Conservation (phyloP, 495 filamentous ascomycete species). For the Penicilliopsis zonata region DNA sequence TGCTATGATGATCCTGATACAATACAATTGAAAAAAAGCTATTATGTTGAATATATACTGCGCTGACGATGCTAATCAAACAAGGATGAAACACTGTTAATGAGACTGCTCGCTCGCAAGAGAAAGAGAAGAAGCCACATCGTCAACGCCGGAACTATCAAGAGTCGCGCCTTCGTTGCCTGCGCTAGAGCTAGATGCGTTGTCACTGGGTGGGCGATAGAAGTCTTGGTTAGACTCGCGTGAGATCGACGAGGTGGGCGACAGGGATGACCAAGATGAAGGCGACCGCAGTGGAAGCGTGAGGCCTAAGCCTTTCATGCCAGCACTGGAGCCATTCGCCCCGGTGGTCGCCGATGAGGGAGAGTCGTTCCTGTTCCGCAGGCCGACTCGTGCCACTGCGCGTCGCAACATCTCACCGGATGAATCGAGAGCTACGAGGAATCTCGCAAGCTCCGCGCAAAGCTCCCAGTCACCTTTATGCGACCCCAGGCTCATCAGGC, state of each 20-base stretch:
- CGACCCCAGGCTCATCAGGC: conserved; percentile 71
- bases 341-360: conserved; percentile 1
- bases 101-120: not conserved
- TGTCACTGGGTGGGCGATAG: conserved; percentile 5
- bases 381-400: conserved; percentile 59
- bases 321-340: conserved; percentile 15
- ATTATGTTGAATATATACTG: no score
- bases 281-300: conserved; percentile 19
- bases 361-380: conserved; percentile 15
- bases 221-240: not conserved
- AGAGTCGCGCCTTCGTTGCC: conserved; percentile 4
- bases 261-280: conserved; percentile 1
- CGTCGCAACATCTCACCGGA: conserved; percentile 70
- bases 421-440: conserved; percentile 84
- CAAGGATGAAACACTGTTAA: no score
- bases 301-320: conserved; percentile 28
- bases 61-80: no score
- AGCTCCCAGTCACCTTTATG: conserved; percentile 88
- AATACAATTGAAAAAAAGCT: no score
- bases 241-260: conserved; percentile 14
- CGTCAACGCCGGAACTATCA: conserved; percentile 7
- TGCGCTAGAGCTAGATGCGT: conserved; percentile 3
- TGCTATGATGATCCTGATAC: no score
- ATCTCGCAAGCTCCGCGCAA: conserved; percentile 87
- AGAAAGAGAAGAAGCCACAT: conserved; percentile 1